phyloP scores from a whole-genome alignment of 1,139 yeast genomes.

The Yamadazyma songkhlaensis region DNA sequence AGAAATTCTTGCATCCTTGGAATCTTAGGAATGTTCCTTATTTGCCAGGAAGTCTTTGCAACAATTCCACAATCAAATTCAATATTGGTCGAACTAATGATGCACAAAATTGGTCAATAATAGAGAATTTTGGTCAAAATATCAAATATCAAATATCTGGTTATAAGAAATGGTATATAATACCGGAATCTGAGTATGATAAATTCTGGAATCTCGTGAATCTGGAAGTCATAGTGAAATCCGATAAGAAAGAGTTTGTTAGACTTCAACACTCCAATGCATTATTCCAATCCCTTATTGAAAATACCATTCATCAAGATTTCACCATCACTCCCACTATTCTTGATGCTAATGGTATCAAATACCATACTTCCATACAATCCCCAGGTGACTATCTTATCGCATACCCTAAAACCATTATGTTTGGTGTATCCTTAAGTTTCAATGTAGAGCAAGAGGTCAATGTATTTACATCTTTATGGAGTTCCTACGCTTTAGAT shows the following conservation, averaged over 20 bases:
- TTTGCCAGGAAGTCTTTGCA: conserved; percentile 27
- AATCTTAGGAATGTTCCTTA: conserved; percentile 65
- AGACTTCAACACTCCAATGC: conserved; percentile 25
- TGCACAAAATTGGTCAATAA: conserved; percentile 77
- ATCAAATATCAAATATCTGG: conserved; percentile 70
- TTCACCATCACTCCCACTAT: conserved; percentile 47
- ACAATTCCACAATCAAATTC: background rate
- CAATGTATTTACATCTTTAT: conserved; percentile 54
- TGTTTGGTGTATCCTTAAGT: conserved; percentile 52
- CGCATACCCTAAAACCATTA: conserved; percentile 54
- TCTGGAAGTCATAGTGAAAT: background rate
- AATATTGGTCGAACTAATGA: conserved; percentile 23
- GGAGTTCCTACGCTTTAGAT: conserved; percentile 49
- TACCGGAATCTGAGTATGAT: conserved; percentile 65
- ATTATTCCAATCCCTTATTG: conserved; percentile 23
- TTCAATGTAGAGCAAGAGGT: conserved; percentile 54
- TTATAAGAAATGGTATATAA: conserved; percentile 73
- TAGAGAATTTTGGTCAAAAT: conserved; percentile 40
- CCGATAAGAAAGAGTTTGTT: conserved; percentile 1
- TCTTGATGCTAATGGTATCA: conserved; percentile 47
- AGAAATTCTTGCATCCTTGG: conserved; percentile 52
- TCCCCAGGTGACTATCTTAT: conserved; percentile 59
- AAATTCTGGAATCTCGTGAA: conserved; percentile 32
- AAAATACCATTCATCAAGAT: conserved; percentile 27
- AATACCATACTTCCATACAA: conserved; percentile 46